Evolutionary conservation across 768 basidiomycete genomes (phyloP), one percentile per base, ranked within the genome.

Genomic region (Dioszegia aurantiaca): DNA sequence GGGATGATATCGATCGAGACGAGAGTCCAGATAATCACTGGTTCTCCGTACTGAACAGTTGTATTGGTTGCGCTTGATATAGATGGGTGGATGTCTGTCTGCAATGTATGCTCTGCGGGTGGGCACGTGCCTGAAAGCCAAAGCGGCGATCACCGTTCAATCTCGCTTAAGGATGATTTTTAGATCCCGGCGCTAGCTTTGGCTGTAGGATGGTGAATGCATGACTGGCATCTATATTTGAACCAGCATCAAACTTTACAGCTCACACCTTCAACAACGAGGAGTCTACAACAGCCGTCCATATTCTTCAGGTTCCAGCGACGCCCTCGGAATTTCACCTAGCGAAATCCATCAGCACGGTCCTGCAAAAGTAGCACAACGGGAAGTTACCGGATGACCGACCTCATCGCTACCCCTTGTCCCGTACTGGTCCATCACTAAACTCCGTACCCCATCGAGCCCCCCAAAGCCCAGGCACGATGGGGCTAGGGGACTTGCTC

Each of bases 401-500:
- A 19, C 23, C 24, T 42, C 21, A 30, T 37, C 21, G 31, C 19
- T 39, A 10, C 48, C 23, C 17, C 27, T 21, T 19, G n/a, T 11
- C 33, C 48, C 28, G 19, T 36, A 4, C 48, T 33, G 48, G 48
- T 49, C 3, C 12, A n/a, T 14, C 21, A 27, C 21, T 53, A 53
- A 27, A 53, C 26, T 1, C 37, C 37, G 5, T 10, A 28, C 36
- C 36, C 36, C 9, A 17, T 10, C 40, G 48, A 33, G 5, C 14
- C 43, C 12, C 33, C 33, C 33, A 6, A 33, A 33, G 33, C 33
- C 33, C 33, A 33, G 33, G 6, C 33, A 56, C 27, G 55, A 36
- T 37, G 28, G 55, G 55, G 16, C 30, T 56, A 31, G 43, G 43
- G 28, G 36, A 45, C 36, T 27, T 56, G 16, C 55, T 56, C 45